Conservation (phyloP, 2,329 filamentous ascomycete species). For the Aureobasidium sp. region DNA sequence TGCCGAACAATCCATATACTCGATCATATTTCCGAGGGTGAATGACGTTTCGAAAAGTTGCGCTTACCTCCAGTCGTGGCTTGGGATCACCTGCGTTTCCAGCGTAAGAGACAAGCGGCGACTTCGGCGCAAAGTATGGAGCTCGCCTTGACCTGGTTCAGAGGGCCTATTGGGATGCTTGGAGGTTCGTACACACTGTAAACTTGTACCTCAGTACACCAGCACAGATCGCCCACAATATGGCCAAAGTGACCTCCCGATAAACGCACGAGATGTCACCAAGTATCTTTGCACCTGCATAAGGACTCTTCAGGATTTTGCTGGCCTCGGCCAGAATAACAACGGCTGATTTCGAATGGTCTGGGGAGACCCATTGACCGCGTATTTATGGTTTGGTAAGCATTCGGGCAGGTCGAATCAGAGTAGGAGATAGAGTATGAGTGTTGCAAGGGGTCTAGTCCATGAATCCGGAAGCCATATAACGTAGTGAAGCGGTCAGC, state of each 20-base stretch:
- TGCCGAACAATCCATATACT: background rate
- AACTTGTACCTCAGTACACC: conserved; percentile 1
- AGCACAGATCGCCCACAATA: background rate
- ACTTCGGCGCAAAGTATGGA: background rate
- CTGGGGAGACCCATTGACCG: background rate
- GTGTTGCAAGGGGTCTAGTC: background rate
- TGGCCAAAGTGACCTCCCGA: background rate
- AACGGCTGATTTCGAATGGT: background rate
- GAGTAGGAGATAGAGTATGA: conserved; percentile 5
- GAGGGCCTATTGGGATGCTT: background rate
- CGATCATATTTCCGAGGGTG: background rate
- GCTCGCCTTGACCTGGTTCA: conserved; percentile 1
- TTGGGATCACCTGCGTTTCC: background rate
- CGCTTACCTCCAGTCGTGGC: background rate
- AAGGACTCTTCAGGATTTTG: conserved; percentile 8
- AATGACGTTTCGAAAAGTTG: background rate
- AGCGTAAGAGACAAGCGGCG: background rate
- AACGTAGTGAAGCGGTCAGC: conserved; percentile 7
- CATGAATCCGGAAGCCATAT: background rate
- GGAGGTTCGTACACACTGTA: background rate
- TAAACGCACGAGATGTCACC: background rate
- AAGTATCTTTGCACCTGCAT: conserved; percentile 11
- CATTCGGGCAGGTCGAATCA: background rate
- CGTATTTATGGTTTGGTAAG: background rate
- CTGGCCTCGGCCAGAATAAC: background rate